Conservation (phyloP, 257 asterid species). For the Solanum tarapatanum region DNA sequence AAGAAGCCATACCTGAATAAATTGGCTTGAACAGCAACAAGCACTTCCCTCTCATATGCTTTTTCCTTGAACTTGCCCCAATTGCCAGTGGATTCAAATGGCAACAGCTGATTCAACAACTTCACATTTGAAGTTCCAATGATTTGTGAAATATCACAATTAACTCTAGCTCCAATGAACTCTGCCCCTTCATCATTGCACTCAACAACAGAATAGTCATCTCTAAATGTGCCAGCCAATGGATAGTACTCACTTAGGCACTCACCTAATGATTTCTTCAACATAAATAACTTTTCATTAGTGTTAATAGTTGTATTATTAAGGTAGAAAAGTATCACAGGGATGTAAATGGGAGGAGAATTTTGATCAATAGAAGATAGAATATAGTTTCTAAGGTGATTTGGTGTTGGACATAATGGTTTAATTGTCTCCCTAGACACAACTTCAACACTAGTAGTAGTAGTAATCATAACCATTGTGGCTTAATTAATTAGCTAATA, state of each 20-base stretch:
- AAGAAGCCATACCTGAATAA: conserved; percentile 20
- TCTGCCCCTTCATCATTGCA: conserved; percentile 22
- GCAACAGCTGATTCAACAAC: conserved; percentile 1
- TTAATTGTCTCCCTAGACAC: background rate
- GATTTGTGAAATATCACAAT: background rate
- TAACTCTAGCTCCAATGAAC: conserved; percentile 12
- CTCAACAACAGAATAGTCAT: background rate
- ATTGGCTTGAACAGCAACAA: conserved; percentile 13
- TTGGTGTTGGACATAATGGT: background rate
- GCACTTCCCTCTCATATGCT: background rate
- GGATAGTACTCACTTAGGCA: conserved; percentile 20
- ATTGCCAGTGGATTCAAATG: background rate
- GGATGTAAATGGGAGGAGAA: background rate
- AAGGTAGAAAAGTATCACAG: background rate
- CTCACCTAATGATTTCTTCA: conserved; percentile 13
- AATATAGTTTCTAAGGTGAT: background rate
- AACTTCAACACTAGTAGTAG: background rate
- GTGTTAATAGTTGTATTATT: background rate
- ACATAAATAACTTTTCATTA: background rate
- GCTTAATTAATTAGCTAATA: background rate
- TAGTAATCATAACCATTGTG: background rate
- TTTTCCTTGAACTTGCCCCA: background rate
- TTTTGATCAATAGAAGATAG: background rate
- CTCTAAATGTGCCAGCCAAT: conserved; percentile 19
- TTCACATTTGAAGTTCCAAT: background rate